A percentile compares a stretch with the other conserved stretches of the same genome.
Evolutionary conservation across 306 rosid genomes (phyloP).

Genomic region (Inga oerstediana): DNA sequence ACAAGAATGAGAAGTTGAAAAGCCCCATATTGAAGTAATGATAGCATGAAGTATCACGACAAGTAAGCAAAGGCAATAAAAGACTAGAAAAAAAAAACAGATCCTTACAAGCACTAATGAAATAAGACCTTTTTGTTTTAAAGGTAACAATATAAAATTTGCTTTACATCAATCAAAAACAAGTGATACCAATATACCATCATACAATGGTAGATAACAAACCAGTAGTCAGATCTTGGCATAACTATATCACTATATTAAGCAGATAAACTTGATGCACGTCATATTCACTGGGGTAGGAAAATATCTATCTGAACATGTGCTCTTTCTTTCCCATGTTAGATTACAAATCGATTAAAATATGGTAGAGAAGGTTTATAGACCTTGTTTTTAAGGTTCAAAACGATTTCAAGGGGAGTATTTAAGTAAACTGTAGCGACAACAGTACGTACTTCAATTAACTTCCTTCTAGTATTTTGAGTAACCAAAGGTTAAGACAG

Average conservation of each 20-base stretch:
- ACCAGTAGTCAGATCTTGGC: not conserved
- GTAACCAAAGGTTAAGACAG: not conserved
- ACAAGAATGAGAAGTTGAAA: constrained; percentile 28
- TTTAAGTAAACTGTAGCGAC: not conserved
- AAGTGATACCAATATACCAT: not conserved
- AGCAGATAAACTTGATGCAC: not conserved
- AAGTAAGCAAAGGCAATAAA: constrained; percentile 8
- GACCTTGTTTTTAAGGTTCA: not conserved
- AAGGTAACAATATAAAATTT: not conserved
- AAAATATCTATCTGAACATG: constrained; percentile 20
- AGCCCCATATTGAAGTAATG: constrained; percentile 15
- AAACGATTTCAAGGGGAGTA: constrained; percentile 6
- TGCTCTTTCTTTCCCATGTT: constrained; percentile 5
- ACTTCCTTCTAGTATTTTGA: not conserved
- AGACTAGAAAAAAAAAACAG: constrained; percentile 8
- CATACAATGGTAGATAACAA: not conserved
- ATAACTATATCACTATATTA: constrained; percentile 8
- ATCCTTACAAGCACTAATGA: constrained; percentile 12
- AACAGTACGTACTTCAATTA: not conserved
- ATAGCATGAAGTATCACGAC: constrained; percentile 7
- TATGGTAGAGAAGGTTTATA: not conserved
- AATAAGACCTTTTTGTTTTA: constrained; percentile 9
- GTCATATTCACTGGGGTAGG: not conserved
- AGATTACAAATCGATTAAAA: constrained; percentile 16
- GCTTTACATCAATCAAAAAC: not conserved